phyloP scores from a whole-genome alignment of 306 rosid species.

The Vigna mungo region DNA sequence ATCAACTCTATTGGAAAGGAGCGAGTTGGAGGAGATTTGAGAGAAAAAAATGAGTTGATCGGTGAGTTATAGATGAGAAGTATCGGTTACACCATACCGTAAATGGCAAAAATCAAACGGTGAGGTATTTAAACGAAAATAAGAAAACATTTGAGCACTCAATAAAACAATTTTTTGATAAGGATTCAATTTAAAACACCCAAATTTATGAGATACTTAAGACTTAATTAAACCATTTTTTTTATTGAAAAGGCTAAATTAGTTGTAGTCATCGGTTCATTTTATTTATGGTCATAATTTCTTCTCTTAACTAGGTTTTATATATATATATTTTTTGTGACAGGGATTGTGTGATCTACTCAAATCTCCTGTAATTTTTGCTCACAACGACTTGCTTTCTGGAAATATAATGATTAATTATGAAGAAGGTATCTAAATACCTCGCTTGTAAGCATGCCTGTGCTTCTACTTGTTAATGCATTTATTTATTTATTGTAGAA shows the following conservation, averaged over 20 bases:
- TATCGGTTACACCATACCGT: no score
- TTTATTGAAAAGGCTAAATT: neutral
- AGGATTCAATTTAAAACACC: no score
- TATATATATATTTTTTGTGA: slow-evolving; percentile 45
- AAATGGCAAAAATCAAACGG: no score
- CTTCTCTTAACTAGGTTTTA: slow-evolving; percentile 13
- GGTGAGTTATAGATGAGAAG: no score
- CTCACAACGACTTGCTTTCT: slow-evolving; percentile 93
- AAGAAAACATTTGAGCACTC: no score
- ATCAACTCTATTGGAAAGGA: no score
- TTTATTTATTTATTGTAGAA: slow-evolving; percentile 26
- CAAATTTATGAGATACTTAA: no score
- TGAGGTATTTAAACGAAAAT: no score
- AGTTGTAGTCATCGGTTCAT: slow-evolving; percentile 28
- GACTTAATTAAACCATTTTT: no score
- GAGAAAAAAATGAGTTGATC: no score
- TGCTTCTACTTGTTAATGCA: slow-evolving; percentile 28
- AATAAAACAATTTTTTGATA: no score
- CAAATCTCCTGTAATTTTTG: slow-evolving; percentile 77
- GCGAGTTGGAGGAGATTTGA: no score
- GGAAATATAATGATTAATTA: slow-evolving; percentile 91
- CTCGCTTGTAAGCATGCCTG: slow-evolving; percentile 16
- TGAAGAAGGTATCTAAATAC: slow-evolving; percentile 74
- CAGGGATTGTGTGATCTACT: slow-evolving; percentile 78
- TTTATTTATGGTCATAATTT: slow-evolving; percentile 34